Evolutionary conservation across 2,329 filamentous ascomycete species (phyloP).

Genomic region (Xylariaceae sp.): DNA sequence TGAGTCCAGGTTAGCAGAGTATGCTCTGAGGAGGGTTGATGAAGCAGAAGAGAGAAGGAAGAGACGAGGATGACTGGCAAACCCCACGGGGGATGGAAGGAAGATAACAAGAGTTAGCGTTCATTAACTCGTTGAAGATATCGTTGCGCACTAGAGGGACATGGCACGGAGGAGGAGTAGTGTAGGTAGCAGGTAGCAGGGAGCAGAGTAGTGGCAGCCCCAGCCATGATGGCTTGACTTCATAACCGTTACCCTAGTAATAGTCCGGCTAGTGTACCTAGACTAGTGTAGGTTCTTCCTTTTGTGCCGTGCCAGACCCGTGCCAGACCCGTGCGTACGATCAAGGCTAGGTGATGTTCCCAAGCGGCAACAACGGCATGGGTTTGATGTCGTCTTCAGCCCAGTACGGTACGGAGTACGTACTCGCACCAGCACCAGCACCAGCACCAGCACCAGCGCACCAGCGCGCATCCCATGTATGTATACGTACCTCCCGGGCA

Average conservation of each 20-base stretch:
- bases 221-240: slow-evolving; percentile 19
- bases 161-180: slow-evolving; percentile 16
- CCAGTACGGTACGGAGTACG: neutral
- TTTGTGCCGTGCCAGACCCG: neutral
- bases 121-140: slow-evolving; percentile 19
- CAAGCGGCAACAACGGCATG: slow-evolving; percentile 30
- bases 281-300: slow-evolving; percentile 1
- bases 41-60: slow-evolving; percentile 5
- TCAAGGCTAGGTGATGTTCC: slow-evolving; percentile 15
- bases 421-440: slow-evolving; percentile 17
- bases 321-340: slow-evolving; percentile 6
- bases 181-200: neutral
- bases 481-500: neutral
- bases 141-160: slow-evolving; percentile 20
- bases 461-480: too few species aligned
- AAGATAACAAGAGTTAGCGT: slow-evolving; percentile 14
- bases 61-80: slow-evolving; percentile 13
- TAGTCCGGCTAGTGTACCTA: slow-evolving; percentile 4
- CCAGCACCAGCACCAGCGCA: slow-evolving; percentile 11
- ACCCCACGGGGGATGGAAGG: slow-evolving; percentile 13
- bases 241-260: slow-evolving; percentile 21
- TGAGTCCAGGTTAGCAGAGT: too few species aligned
- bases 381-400: slow-evolving; percentile 14
- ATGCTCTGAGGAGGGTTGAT: neutral
- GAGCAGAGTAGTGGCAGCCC: slow-evolving; percentile 16